Evolutionary conservation across 1,284 basidiomycete genomes (phyloP), one percentile per base, ranked within the genome.

Genomic region (Irpex sp.): DNA sequence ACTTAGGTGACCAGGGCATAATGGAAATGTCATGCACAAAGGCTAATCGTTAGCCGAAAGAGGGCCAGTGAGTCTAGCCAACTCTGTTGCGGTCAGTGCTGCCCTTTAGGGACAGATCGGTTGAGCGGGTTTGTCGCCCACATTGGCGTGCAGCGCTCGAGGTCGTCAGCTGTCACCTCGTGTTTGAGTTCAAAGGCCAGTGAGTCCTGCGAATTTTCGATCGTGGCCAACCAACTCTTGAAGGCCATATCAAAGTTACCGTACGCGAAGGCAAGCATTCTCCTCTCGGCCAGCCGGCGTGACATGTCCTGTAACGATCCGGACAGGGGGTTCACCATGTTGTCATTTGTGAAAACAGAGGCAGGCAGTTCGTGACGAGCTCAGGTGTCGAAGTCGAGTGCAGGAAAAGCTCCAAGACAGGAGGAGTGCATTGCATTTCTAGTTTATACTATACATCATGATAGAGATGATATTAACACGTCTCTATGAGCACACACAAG

Each of bases 221-320:
- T 56, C 0, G 72, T 75, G 2, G 72, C 70, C 8, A 69, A 57
- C 0, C 58, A 55, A 0, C 34, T 48, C 19, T 73, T 69, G 6
- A 75, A 51, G 19, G 70, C 64, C 2, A 74, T 52, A 38, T 77
- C 75, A 56, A 76, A 70, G 59, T 77, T 78, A 63, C 77, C 72
- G 48, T 75, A 77, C 6, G 69, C 72, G 54, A 67, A 68, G 3
- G 64, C 57, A 3, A 65, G 63, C 2, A 68, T 55, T 2, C 70
- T 63, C 1, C 69, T 70, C 57, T 67, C 62, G 2, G 69, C 72
- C 7, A 75, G 67, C 13, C 62, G 47, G 1, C 60, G 48, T 2
- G 76, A 49, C 0, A 17, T 15, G 3, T 40, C 15, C 7, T 52
- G 9, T 3, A 40, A n/a, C 13, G 57, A 31, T 6, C 13, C 34